Evolutionary conservation across 345 rosid species (phyloP).

Genomic region (Schrenkiella parvula): DNA sequence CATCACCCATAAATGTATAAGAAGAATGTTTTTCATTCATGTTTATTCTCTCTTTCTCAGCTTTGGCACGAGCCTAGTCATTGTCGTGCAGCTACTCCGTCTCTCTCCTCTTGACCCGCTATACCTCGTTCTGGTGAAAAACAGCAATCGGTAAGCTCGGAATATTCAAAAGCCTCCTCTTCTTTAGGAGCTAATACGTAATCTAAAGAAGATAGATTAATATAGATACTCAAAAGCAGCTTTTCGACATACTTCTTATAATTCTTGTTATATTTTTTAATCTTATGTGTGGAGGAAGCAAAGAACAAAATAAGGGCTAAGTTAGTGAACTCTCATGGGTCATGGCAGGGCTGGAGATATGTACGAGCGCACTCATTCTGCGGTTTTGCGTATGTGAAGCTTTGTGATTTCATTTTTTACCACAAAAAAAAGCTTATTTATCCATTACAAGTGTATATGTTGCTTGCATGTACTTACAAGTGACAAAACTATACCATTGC

Average conservation of each 20-base stretch:
- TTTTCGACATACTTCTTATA: not conserved
- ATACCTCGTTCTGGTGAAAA: slow-evolving; percentile 54
- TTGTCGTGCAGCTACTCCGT: slow-evolving; percentile 51
- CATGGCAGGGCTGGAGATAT: slow-evolving; percentile 71
- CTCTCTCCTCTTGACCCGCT: slow-evolving; percentile 66
- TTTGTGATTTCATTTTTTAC: not conserved
- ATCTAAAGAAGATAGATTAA: not conserved
- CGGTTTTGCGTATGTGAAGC: slow-evolving; percentile 25
- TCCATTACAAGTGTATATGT: not conserved
- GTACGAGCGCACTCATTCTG: slow-evolving; percentile 42
- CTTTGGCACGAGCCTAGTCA: slow-evolving; percentile 56
- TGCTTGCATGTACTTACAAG: not conserved
- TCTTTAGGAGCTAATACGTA: not conserved
- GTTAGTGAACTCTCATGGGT: slow-evolving; percentile 29
- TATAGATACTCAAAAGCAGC: not conserved
- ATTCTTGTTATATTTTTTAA: not conserved
- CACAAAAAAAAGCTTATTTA: not conserved
- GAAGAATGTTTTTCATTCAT: not conserved
- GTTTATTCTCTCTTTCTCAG: slow-evolving; percentile 40
- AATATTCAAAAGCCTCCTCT: not conserved
- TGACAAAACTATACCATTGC: not conserved
- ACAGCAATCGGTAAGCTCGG: slow-evolving; percentile 44
- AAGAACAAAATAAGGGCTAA: slow-evolving; percentile 25
- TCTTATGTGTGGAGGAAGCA: slow-evolving; percentile 31
- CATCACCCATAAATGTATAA: not conserved